Percentiles rank a stretch among this genome's conserved stretches.
Evolutionary conservation across 202 grass and related monocot genomes (phyloP).

Genomic region (Digitaria exilis): DNA sequence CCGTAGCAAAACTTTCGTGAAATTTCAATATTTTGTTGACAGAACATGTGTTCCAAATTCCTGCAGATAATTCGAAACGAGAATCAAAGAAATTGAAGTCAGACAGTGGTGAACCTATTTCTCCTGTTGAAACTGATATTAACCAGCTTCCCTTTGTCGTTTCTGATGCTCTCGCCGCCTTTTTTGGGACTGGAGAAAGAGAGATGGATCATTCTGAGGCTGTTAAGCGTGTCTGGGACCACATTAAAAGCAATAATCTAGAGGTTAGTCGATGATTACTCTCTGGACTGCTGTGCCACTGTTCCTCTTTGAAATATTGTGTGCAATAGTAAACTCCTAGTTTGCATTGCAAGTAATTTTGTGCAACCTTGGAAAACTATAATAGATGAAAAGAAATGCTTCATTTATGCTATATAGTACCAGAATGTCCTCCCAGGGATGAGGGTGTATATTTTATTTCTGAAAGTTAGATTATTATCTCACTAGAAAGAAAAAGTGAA

Average conservation of each 20-base stretch:
- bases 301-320: neutral
- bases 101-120: constrained; percentile 43
- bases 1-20: neutral
- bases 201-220: constrained; percentile 71
- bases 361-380: constrained; percentile 17
- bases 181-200: constrained; percentile 85
- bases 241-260: constrained; percentile 85
- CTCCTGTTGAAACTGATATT: constrained; percentile 48
- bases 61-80: constrained; percentile 64
- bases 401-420: neutral
- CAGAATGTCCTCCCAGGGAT: neutral
- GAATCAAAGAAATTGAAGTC: constrained; percentile 68
- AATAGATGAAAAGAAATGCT: neutral
- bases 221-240: constrained; percentile 81
- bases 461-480: constrained; percentile 5
- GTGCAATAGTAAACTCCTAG: neutral
- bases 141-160: constrained; percentile 54
- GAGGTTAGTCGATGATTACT: constrained; percentile 66
- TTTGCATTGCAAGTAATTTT: constrained; percentile 5
- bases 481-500: constrained; percentile 10
- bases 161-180: constrained; percentile 80
- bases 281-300: constrained; percentile 12
- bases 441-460: neutral
- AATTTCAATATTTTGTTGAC: neutral
- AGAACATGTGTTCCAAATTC: constrained; percentile 37